Evolutionary conservation across 495 filamentous ascomycete genomes (phyloP).

Genomic region (Physcia stellaris): DNA sequence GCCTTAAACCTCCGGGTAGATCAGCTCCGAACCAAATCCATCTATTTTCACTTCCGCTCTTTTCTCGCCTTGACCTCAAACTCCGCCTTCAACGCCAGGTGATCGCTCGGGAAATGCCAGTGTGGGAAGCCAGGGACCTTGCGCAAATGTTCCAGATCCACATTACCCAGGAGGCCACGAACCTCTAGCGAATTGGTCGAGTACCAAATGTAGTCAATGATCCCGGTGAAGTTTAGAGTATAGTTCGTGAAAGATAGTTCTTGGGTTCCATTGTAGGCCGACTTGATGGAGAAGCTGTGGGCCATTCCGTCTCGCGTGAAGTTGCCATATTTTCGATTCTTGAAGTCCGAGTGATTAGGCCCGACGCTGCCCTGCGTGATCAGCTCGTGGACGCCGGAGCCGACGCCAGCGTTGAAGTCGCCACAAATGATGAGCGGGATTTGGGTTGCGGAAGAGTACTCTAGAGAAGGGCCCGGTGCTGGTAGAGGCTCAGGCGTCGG

Average conservation of each 20-base stretch:
- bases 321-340: constrained; percentile 65
- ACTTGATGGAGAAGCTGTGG: constrained; percentile 88
- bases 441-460: constrained; percentile 70
- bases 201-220: constrained; percentile 97
- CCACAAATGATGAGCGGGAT: constrained; percentile 87
- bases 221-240: constrained; percentile 75
- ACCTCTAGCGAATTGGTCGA: constrained; percentile 82
- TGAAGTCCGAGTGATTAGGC: constrained; percentile 63
- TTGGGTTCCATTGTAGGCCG: constrained; percentile 63
- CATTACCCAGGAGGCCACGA: constrained; percentile 73
- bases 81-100: constrained; percentile 83
- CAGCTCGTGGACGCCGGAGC: constrained; percentile 79
- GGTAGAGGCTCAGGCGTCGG: constrained; percentile 30
- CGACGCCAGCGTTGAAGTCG: constrained; percentile 83
- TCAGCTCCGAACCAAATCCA: no score
- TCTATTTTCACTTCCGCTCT: constrained; percentile 73
- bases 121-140: constrained; percentile 92
- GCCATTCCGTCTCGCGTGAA: constrained; percentile 83
- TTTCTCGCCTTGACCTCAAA: constrained; percentile 80
- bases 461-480: constrained; percentile 50
- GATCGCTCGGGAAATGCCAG: constrained; percentile 93
- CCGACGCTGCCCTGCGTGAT: constrained; percentile 60
- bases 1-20: no score
- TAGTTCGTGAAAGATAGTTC: constrained; percentile 93
- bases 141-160: constrained; percentile 81